phyloP scores from a whole-genome alignment of 345 rosid genomes.

The Pistacia integerrima region DNA sequence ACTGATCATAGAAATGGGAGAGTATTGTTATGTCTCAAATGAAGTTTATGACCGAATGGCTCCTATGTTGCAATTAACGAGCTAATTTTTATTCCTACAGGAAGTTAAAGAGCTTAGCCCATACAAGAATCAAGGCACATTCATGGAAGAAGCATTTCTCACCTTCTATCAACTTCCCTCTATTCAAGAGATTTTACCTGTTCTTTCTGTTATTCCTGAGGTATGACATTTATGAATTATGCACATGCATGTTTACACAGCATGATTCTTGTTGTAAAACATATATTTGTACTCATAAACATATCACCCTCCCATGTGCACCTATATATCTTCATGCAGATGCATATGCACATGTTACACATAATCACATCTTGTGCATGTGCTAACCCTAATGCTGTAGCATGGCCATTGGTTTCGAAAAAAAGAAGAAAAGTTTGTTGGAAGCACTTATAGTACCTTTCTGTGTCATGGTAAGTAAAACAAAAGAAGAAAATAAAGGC shows the following conservation, averaged over 20 bases:
- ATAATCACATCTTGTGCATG: neutral
- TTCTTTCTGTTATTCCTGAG: conserved; percentile 77
- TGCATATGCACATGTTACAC: neutral
- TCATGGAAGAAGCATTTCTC: conserved; percentile 43
- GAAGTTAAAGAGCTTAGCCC: conserved; percentile 32
- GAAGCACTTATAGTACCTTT: neutral
- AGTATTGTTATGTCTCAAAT: neutral
- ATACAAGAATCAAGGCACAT: conserved; percentile 31
- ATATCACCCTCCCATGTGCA: neutral
- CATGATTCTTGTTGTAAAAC: neutral
- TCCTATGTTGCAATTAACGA: neutral
- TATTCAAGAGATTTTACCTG: conserved; percentile 61
- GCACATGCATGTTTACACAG: neutral
- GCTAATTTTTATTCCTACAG: conserved; percentile 35
- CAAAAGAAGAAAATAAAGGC: too few relatives aligned
- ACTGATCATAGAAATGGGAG: neutral
- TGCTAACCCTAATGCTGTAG: neutral
- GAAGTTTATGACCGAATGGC: neutral
- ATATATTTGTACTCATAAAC: neutral
- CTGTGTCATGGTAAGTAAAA: neutral
- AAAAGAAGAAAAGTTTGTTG: neutral
- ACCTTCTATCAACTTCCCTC: conserved; percentile 50
- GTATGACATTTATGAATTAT: conserved; percentile 34
- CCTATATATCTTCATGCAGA: neutral
- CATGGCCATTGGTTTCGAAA: neutral